A percentile compares a stretch with the other conserved stretches of the same genome.
Conservation (phyloP, 345 rosid genomes). For the Euphorbia pulcherrima region DNA sequence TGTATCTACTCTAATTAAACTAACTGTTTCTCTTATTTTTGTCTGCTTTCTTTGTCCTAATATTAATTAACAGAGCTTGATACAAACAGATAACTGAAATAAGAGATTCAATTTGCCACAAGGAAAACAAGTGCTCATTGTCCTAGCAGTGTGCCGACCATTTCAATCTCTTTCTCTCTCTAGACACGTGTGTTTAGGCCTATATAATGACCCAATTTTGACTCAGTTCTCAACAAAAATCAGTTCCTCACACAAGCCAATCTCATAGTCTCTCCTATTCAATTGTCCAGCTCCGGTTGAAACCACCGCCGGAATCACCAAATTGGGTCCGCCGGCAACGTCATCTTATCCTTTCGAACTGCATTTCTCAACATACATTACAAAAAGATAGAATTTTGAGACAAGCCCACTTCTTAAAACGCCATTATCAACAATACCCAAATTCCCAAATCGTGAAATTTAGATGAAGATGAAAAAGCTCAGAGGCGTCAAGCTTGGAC, state of each 20-base stretch:
- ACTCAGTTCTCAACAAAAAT: not conserved
- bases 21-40: too few relatives aligned
- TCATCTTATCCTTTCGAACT: not conserved
- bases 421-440: not conserved
- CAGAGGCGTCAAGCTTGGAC: constrained; percentile 51
- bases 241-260: not conserved
- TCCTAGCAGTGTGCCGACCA: constrained; percentile 11
- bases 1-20: too few relatives aligned
- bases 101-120: too few relatives aligned
- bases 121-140: not conserved
- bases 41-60: too few relatives aligned
- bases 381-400: not conserved
- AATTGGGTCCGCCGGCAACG: not conserved
- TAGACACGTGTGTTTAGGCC: not conserved
- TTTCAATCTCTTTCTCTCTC: not conserved
- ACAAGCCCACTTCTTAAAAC: not conserved
- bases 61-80: too few relatives aligned
- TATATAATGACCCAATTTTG: not conserved
- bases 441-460: not conserved
- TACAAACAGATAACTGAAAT: too few relatives aligned
- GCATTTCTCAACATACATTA: not conserved
- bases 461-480: constrained; percentile 46
- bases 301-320: too few relatives aligned
- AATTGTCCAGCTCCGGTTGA: too few relatives aligned
- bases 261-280: not conserved